Evolutionary conservation across 352 stramenopile species (phyloP).

Genomic region (Globisporangium polare): DNA sequence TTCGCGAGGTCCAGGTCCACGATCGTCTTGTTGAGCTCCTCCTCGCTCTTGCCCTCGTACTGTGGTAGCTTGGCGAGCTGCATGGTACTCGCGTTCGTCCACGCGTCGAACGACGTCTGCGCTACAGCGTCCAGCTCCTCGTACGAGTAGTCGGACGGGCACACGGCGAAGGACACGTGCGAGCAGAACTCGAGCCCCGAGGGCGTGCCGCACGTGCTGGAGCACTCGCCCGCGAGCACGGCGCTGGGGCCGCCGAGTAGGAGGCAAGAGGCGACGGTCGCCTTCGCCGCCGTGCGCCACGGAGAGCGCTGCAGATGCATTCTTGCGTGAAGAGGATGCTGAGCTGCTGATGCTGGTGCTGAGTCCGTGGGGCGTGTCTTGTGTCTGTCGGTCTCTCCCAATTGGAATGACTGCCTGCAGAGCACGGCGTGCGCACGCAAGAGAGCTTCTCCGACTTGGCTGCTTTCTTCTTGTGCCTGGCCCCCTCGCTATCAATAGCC

Average conservation of each 20-base stretch:
- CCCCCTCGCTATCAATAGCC: not conserved
- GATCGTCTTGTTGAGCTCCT: slow-evolving; percentile 36
- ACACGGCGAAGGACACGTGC: slow-evolving; percentile 74
- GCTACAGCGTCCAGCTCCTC: slow-evolving; percentile 53
- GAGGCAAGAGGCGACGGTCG: not conserved
- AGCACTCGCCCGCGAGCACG: slow-evolving; percentile 32
- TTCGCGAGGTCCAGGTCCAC: slow-evolving; percentile 59
- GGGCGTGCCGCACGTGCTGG: slow-evolving; percentile 71
- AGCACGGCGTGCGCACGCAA: not conserved
- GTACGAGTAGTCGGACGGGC: slow-evolving; percentile 49
- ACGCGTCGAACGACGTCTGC: slow-evolving; percentile 34
- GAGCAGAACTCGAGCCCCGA: slow-evolving; percentile 73
- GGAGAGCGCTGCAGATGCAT: slow-evolving; percentile 6
- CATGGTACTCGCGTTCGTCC: slow-evolving; percentile 44
- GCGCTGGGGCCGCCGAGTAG: not conserved
- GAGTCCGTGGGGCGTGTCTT: not conserved
- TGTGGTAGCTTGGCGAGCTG: slow-evolving; percentile 43
- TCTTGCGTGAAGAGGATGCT: not conserved
- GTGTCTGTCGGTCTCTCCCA: slow-evolving; percentile 1
- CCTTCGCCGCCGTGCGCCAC: slow-evolving; percentile 6
- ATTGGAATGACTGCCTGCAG: not conserved
- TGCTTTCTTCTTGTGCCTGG: not conserved
- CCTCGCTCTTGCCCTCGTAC: slow-evolving; percentile 30
- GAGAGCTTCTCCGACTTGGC: not conserved
- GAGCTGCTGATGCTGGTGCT: not conserved